Evolutionary conservation across 1,284 basidiomycete genomes (phyloP).

Genomic region (Naganishia cerealis): DNA sequence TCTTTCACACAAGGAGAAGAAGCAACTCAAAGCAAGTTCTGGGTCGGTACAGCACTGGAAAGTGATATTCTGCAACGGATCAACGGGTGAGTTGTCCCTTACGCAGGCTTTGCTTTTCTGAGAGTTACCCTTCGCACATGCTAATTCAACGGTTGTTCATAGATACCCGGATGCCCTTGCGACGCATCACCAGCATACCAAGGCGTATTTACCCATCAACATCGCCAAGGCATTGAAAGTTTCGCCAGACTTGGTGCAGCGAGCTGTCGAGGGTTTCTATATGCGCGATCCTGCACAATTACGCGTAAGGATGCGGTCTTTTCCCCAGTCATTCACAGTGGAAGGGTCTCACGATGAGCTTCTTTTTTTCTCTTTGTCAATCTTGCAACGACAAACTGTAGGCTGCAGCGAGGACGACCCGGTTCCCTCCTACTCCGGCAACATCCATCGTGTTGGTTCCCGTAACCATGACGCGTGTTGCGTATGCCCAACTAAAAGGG

Average conservation of each 20-base stretch:
- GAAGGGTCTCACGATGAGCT: neutral
- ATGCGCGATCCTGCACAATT: conserved; percentile 85
- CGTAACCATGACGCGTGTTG: conserved; percentile 77
- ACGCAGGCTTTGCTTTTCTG: neutral
- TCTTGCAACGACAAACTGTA: conserved; percentile 44
- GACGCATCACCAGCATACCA: conserved; percentile 75
- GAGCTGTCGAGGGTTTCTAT: conserved; percentile 85
- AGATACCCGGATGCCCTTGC: conserved; percentile 70
- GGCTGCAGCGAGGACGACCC: conserved; percentile 80
- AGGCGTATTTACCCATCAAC: conserved; percentile 74
- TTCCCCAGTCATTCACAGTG: neutral
- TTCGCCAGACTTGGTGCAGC: conserved; percentile 73
- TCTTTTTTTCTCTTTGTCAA: conserved; percentile 1
- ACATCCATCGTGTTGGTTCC: conserved; percentile 57
- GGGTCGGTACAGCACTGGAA: neutral
- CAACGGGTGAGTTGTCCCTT: conserved; percentile 4
- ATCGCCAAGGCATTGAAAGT: conserved; percentile 70
- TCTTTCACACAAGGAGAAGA: neutral
- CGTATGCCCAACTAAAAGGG: conserved; percentile 85
- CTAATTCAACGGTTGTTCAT: neutral
- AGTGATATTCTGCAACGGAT: conserved; percentile 20
- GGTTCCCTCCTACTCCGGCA: conserved; percentile 73
- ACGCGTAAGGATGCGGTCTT: conserved; percentile 61
- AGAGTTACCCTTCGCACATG: conserved; percentile 21
- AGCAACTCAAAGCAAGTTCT: conserved; percentile 12